Percentiles rank a stretch among this genome's conserved stretches.
phyloP scores from a whole-genome alignment of 768 basidiomycete species.

The Psilocybe tampanensis region DNA sequence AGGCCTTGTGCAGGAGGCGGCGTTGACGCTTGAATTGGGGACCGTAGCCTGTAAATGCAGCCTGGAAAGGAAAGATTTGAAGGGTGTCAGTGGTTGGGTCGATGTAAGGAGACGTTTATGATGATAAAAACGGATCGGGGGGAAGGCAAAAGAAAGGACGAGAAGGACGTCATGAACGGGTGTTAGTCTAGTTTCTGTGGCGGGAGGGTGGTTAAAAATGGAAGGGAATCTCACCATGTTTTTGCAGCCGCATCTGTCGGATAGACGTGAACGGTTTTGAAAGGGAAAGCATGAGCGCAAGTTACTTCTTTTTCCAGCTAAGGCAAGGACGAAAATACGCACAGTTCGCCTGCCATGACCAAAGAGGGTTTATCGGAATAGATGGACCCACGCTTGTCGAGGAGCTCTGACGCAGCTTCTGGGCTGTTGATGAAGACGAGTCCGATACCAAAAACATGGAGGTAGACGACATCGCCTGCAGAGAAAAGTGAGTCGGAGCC shows the following conservation, averaged over 20 bases:
- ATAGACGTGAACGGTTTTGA: constrained; percentile 7
- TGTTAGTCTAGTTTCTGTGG: constrained; percentile 2
- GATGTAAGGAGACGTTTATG: neutral
- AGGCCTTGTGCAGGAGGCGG: constrained; percentile 65
- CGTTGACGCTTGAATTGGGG: constrained; percentile 67
- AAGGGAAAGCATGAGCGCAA: too few relatives aligned
- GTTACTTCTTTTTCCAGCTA: neutral
- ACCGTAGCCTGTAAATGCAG: constrained; percentile 69
- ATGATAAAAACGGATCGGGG: neutral
- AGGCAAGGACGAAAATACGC: constrained; percentile 30
- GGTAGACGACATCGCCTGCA: constrained; percentile 63
- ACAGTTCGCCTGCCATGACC: constrained; percentile 74
- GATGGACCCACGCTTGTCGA: constrained; percentile 70
- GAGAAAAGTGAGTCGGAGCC: constrained; percentile 7
- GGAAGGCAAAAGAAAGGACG: constrained; percentile 5
- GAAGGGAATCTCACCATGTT: constrained; percentile 52
- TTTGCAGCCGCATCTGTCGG: constrained; percentile 57
- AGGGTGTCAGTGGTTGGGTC: neutral
- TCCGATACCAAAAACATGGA: constrained; percentile 66
- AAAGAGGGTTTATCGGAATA: constrained; percentile 76
- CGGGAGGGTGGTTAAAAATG: constrained; percentile 2
- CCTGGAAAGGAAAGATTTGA: constrained; percentile 29
- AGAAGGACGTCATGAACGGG: constrained; percentile 3
- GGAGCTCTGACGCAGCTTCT: constrained; percentile 59
- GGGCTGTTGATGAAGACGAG: constrained; percentile 69